Evolutionary conservation across 345 rosid genomes (phyloP).

Genomic region (Linum usitatissimum): DNA sequence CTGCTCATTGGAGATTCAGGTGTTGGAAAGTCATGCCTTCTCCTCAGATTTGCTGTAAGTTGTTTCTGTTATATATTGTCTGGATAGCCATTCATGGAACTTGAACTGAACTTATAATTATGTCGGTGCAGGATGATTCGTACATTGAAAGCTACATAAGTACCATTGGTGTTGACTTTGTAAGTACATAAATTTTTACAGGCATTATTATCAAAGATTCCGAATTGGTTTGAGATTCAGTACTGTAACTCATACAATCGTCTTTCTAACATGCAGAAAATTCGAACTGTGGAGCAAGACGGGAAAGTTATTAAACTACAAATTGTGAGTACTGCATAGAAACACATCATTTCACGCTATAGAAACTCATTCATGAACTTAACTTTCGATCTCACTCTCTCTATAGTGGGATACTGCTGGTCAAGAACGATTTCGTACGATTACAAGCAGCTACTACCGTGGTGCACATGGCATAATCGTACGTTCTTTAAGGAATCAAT

Average conservation of each 20-base stretch:
- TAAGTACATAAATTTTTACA: slow-evolving; percentile 23
- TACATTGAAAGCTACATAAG: slow-evolving; percentile 90
- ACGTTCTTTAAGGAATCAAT: slow-evolving; percentile 11
- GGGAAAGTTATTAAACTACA: slow-evolving; percentile 15
- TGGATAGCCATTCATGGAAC: too few relatives aligned
- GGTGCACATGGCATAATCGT: slow-evolving; percentile 18
- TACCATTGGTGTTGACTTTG: slow-evolving; percentile 90
- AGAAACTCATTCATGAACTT: neutral
- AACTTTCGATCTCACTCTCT: neutral
- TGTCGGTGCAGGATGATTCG: slow-evolving; percentile 62
- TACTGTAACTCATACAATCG: slow-evolving; percentile 1
- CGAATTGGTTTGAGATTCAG: neutral
- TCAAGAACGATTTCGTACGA: slow-evolving; percentile 14
- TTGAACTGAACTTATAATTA: neutral
- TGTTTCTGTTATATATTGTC: too few relatives aligned
- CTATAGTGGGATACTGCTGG: slow-evolving; percentile 18
- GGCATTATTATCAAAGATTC: neutral
- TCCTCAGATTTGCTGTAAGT: slow-evolving; percentile 28
- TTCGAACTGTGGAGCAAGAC: slow-evolving; percentile 16
- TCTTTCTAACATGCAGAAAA: slow-evolving; percentile 10
- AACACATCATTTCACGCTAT: neutral
- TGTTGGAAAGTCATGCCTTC: slow-evolving; percentile 25
- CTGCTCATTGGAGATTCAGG: slow-evolving; percentile 30
- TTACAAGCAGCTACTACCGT: slow-evolving; percentile 16
- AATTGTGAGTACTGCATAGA: slow-evolving; percentile 4